Evolutionary conservation across 2,329 filamentous ascomycete genomes (phyloP).

Genomic region (Trichoderma gracile): DNA sequence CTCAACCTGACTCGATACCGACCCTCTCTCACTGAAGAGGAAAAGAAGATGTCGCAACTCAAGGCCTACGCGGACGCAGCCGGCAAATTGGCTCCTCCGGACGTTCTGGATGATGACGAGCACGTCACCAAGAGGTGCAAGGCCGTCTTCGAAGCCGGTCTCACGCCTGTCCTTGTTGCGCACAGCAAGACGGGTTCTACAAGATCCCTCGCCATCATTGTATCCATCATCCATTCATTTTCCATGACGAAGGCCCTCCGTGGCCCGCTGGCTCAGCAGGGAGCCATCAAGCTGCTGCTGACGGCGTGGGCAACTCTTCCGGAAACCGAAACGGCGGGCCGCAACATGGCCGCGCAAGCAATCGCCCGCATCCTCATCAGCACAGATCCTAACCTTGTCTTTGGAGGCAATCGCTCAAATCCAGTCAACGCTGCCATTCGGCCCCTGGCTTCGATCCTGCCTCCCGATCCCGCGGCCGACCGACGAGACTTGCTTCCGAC

Average conservation of each 20-base stretch:
- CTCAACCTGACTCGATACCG: constrained; percentile 81
- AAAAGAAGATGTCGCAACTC: constrained; percentile 86
- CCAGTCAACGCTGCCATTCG: constrained; percentile 79
- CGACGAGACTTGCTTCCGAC: constrained; percentile 79
- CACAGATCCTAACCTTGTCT: constrained; percentile 80
- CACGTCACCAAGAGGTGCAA: constrained; percentile 75
- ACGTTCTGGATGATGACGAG: constrained; percentile 73
- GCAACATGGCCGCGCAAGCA: constrained; percentile 71
- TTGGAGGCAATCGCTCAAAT: constrained; percentile 72
- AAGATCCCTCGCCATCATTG: constrained; percentile 69
- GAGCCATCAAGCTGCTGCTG: constrained; percentile 83
- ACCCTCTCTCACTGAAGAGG: constrained; percentile 79
- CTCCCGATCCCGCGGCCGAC: constrained; percentile 61
- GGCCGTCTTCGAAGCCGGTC: constrained; percentile 73
- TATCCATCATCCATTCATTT: constrained; percentile 75
- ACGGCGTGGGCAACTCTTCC: constrained; percentile 65
- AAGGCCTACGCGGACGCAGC: constrained; percentile 91
- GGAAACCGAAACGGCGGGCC: constrained; percentile 48
- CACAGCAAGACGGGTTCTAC: constrained; percentile 72
- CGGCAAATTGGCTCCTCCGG: constrained; percentile 61
- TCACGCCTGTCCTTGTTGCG: constrained; percentile 74
- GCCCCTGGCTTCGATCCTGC: constrained; percentile 74
- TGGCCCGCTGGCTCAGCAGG: constrained; percentile 84
- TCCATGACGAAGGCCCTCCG: constrained; percentile 73
- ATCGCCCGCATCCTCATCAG: constrained; percentile 84